phyloP scores from a whole-genome alignment of 2,329 filamentous ascomycete genomes.

The Fusarium solani-melongenae region DNA sequence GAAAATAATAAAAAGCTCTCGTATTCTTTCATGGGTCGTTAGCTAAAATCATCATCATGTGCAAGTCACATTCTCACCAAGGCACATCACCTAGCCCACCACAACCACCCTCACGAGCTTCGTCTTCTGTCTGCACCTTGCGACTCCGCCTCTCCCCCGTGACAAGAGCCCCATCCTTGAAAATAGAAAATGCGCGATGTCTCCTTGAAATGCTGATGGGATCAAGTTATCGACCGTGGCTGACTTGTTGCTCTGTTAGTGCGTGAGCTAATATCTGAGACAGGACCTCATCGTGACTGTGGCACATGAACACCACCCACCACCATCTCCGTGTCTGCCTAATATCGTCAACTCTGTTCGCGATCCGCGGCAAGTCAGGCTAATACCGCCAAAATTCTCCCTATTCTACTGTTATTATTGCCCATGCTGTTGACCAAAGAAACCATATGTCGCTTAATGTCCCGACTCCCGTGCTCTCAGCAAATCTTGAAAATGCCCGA shows the following conservation, averaged over 20 bases:
- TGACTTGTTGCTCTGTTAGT: constrained; percentile 12
- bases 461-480: neutral
- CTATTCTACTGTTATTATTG: neutral
- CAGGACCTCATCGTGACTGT: constrained; percentile 33
- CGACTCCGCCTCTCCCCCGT: constrained; percentile 23
- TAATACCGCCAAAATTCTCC: neutral
- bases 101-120: constrained; percentile 18
- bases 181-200: constrained; percentile 4
- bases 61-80: constrained; percentile 14
- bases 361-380: neutral
- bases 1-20: neutral
- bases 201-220: constrained; percentile 12
- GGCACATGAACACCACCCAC: constrained; percentile 26
- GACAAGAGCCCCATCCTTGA: constrained; percentile 14
- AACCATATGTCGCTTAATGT: neutral
- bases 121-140: constrained; percentile 16
- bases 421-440: neutral
- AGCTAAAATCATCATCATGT: neutral
- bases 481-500: neutral
- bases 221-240: constrained; percentile 11
- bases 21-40: neutral
- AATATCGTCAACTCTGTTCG: neutral
- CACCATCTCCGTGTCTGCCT: constrained; percentile 19
- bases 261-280: constrained; percentile 32
- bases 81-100: neutral